These are phyloP conservation scores for Amauroascus verrucosus DNA, from an alignment of 2,329 filamentous ascomycete species.

Conservation along the genomic window DNA sequence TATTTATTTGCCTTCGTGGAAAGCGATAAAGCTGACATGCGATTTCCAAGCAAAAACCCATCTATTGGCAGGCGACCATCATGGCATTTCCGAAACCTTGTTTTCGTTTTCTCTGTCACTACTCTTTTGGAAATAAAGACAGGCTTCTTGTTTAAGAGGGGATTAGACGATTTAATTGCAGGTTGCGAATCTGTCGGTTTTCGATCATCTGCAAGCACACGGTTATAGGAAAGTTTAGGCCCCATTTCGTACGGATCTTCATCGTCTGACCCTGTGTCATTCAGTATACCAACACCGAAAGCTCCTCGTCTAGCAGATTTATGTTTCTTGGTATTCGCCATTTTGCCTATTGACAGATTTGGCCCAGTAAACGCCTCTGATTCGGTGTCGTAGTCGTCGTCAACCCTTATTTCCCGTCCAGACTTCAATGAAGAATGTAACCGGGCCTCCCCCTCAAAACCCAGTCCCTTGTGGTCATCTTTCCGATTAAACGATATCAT, in stretches of 20 bases:
- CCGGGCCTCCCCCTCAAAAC: slow-evolving; percentile 35
- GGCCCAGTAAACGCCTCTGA: slow-evolving; percentile 27
- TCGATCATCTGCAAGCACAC: slow-evolving; percentile 60
- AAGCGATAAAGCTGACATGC: slow-evolving; percentile 40
- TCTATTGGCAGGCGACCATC: slow-evolving; percentile 71
- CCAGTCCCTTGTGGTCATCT: slow-evolving; percentile 39
- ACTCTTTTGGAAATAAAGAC: slow-evolving; percentile 64
- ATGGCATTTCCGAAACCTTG: slow-evolving; percentile 59
- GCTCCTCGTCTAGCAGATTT: slow-evolving; percentile 51
- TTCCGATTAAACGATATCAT: slow-evolving; percentile 47
- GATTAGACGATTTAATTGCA: slow-evolving; percentile 48
- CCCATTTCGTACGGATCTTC: slow-evolving; percentile 91
- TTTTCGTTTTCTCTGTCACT: slow-evolving; percentile 32
- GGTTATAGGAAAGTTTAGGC: slow-evolving; percentile 79
- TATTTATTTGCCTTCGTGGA: slow-evolving; percentile 36
- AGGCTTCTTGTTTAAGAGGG: slow-evolving; percentile 55
- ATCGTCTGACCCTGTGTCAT: slow-evolving; percentile 89
- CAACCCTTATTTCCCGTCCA: slow-evolving; percentile 17
- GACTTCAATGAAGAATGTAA: slow-evolving; percentile 21
- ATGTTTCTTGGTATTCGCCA: slow-evolving; percentile 37
- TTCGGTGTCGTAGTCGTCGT: slow-evolving; percentile 25
- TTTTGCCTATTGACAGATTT: slow-evolving; percentile 25
- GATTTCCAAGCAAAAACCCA: slow-evolving; percentile 63
- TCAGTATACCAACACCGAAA: slow-evolving; percentile 79
- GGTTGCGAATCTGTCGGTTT: slow-evolving; percentile 64